Conservation (phyloP, 345 rosid species). For the Aquilaria malaccensis region DNA sequence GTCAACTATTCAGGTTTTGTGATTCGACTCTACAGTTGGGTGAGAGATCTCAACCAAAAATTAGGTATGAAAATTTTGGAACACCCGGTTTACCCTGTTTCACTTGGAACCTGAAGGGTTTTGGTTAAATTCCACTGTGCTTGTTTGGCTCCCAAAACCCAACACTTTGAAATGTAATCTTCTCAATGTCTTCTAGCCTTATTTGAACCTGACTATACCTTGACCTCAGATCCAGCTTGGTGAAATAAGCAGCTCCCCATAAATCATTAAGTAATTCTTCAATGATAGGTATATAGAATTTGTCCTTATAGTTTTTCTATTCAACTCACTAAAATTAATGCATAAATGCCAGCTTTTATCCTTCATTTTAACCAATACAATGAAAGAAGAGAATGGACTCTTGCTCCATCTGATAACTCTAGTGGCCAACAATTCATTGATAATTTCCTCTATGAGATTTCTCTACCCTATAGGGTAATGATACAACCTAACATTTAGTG, state of each 20-base stretch:
- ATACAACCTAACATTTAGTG: too few relatives aligned
- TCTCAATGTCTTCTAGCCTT: background rate
- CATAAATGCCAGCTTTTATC: background rate
- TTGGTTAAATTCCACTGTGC: too few relatives aligned
- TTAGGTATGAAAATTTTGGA: too few relatives aligned
- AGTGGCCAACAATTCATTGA: background rate
- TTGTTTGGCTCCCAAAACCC: too few relatives aligned
- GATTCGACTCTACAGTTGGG: too few relatives aligned
- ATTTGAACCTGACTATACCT: background rate
- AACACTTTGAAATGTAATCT: background rate
- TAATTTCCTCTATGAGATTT: too few relatives aligned
- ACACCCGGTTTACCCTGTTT: too few relatives aligned
- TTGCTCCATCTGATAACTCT: background rate
- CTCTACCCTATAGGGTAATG: too few relatives aligned
- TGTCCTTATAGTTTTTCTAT: background rate
- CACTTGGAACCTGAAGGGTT: too few relatives aligned
- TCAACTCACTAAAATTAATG: background rate
- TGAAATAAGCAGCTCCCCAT: background rate
- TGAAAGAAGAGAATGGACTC: background rate
- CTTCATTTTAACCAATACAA: background rate
- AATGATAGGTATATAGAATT: background rate
- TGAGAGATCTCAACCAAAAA: too few relatives aligned
- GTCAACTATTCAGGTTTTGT: too few relatives aligned
- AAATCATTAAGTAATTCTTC: constrained; percentile 1
- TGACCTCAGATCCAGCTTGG: background rate